Evolutionary conservation across 2,329 filamentous ascomycete species (phyloP).

Genomic region (Colletotrichum navitas): DNA sequence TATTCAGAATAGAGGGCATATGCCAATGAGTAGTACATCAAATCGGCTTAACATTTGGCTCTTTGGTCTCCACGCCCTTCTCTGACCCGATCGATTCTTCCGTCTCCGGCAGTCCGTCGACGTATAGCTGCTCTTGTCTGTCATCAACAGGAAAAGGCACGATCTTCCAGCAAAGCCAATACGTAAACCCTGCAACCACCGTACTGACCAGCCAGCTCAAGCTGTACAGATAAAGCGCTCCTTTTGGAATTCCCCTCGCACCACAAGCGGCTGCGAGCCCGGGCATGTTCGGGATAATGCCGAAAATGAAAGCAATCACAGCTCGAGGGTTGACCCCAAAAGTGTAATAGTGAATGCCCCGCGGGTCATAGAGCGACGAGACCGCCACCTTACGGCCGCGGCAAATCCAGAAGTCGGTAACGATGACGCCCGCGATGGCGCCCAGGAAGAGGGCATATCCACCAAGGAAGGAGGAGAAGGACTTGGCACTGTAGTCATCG

Average conservation of each 20-base stretch:
- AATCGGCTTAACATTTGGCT: neutral
- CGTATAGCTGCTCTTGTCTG: constrained; percentile 4
- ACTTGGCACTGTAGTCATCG: constrained; percentile 1
- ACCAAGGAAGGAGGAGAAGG: constrained; percentile 49
- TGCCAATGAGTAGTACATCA: neutral
- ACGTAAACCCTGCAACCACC: constrained; percentile 36
- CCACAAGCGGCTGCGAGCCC: constrained; percentile 42
- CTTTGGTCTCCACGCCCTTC: constrained; percentile 6
- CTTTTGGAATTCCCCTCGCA: constrained; percentile 44
- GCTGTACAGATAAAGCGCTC: constrained; percentile 42
- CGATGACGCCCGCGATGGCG: constrained; percentile 53
- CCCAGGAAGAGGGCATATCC: constrained; percentile 54
- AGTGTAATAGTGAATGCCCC: constrained; percentile 59
- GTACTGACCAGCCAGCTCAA: constrained; percentile 46
- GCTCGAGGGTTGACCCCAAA: constrained; percentile 50
- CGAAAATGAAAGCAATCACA: constrained; percentile 48
- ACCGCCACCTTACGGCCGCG: constrained; percentile 52
- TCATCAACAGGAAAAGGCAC: constrained; percentile 19
- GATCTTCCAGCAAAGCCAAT: constrained; percentile 33
- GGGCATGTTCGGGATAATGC: constrained; percentile 47
- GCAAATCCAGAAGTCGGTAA: constrained; percentile 55
- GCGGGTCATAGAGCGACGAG: constrained; percentile 52
- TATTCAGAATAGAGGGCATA: no score
- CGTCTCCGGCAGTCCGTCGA: constrained; percentile 8
- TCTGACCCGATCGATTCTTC: constrained; percentile 1